These are phyloP conservation scores for Trichoderma polysporum DNA, from an alignment of 2,329 filamentous ascomycete species.

Conservation along the genomic window DNA sequence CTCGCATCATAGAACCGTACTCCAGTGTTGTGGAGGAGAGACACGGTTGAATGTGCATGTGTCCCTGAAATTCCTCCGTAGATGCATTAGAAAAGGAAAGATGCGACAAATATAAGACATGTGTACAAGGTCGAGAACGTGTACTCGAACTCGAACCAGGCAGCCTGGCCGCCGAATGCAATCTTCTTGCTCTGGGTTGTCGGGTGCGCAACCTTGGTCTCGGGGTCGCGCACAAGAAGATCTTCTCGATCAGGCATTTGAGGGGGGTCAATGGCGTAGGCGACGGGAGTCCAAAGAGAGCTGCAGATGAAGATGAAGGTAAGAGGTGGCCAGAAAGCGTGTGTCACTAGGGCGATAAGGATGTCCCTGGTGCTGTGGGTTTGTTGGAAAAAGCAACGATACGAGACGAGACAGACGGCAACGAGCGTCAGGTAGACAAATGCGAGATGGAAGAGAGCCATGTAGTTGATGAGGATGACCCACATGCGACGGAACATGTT, in stretches of 20 bases:
- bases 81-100: slow-evolving; percentile 33
- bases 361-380: slow-evolving; percentile 37
- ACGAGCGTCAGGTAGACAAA: slow-evolving; percentile 56
- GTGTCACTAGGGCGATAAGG: slow-evolving; percentile 55
- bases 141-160: slow-evolving; percentile 58
- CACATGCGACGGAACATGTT: slow-evolving; percentile 54
- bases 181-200: slow-evolving; percentile 53
- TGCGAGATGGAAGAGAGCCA: slow-evolving; percentile 53
- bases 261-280: slow-evolving; percentile 61
- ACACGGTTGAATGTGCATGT: slow-evolving; percentile 12
- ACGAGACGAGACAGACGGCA: slow-evolving; percentile 50
- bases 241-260: slow-evolving; percentile 57
- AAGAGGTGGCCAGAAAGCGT: slow-evolving; percentile 62
- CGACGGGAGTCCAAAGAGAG: slow-evolving; percentile 58
- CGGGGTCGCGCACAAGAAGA: slow-evolving; percentile 54
- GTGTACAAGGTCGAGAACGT: slow-evolving; percentile 52
- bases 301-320: slow-evolving; percentile 56
- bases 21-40: neutral
- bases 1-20: neutral
- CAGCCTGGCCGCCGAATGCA: slow-evolving; percentile 52
- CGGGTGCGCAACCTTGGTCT: slow-evolving; percentile 55
- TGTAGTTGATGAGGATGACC: slow-evolving; percentile 55
- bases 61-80: neutral
- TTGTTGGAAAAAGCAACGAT: slow-evolving; percentile 47
- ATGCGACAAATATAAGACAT: slow-evolving; percentile 47